These are phyloP conservation scores for Ceriops decandra DNA, from an alignment of 345 rosid genomes.

Conservation along the genomic window DNA sequence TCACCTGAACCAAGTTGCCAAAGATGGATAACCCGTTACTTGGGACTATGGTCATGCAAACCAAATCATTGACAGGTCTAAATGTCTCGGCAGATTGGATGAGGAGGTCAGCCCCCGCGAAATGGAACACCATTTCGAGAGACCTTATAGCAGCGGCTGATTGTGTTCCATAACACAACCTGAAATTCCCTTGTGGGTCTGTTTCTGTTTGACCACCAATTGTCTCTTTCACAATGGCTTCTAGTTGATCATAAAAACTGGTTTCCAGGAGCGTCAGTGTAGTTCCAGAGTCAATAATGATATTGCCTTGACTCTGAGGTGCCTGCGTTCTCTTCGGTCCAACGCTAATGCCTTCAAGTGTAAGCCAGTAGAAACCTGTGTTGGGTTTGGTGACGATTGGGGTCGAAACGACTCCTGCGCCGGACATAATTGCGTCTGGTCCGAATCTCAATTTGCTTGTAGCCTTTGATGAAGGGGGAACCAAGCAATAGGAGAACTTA, in stretches of 20 bases:
- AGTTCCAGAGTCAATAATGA: conserved; percentile 17
- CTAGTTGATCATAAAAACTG: conserved; percentile 2
- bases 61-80: no score
- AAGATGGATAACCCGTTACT: no score
- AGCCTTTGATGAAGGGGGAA: neutral
- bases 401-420: conserved; percentile 2
- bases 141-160: no score
- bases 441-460: conserved; percentile 1
- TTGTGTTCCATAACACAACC: no score
- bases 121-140: no score
- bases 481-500: conserved; percentile 11
- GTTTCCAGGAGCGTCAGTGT: conserved; percentile 8
- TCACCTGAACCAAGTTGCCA: no score
- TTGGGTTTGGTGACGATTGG: neutral
- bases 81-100: no score
- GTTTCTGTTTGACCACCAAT: neutral
- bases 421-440: neutral
- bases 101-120: no score
- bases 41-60: no score
- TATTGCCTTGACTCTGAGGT: conserved; percentile 5
- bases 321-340: neutral
- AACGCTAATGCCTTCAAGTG: neutral
- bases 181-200: no score
- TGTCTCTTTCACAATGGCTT: conserved; percentile 6
- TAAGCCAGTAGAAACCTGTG: neutral